Percentiles rank a stretch among this genome's conserved stretches.
Conservation (phyloP, 345 rosid genomes). For the Dimocarpus longan region DNA sequence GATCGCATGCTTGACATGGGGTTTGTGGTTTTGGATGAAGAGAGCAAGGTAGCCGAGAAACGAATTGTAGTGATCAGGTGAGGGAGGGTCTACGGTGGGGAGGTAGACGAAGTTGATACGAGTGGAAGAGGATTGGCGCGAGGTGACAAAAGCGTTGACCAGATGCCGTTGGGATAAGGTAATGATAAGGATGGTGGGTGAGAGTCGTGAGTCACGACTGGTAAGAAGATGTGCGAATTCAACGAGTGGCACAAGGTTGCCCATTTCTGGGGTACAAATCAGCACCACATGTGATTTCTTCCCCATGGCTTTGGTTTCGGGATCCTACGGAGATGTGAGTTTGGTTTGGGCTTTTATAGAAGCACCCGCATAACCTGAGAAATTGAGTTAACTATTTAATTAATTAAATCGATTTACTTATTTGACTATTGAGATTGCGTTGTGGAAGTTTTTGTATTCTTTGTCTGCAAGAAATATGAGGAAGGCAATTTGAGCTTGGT, state of each 20-base stretch:
- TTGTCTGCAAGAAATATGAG: no score
- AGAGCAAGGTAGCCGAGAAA: conserved; percentile 25
- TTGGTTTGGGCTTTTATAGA: no score
- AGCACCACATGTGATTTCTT: conserved; percentile 18
- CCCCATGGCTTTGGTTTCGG: not conserved
- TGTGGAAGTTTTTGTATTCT: no score
- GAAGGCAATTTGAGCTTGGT: no score
- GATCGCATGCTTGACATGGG: conserved; percentile 26
- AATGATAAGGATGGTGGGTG: conserved; percentile 30
- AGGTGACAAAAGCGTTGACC: conserved; percentile 26
- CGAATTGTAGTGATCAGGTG: conserved; percentile 26
- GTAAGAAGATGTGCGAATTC: conserved; percentile 32
- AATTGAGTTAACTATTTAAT: no score
- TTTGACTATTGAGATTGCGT: no score
- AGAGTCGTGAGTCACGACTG: conserved; percentile 24
- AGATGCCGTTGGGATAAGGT: conserved; percentile 16
- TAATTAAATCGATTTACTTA: no score
- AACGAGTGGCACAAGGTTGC: conserved; percentile 30
- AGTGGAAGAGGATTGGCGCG: not conserved
- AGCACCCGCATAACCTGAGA: no score
- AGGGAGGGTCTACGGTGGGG: conserved; percentile 29
- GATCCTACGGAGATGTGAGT: no score
- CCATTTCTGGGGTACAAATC: conserved; percentile 32
- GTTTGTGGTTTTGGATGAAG: conserved; percentile 30
- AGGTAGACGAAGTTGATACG: conserved; percentile 32